Percentiles rank a stretch among this genome's conserved stretches.
phyloP scores from a whole-genome alignment of 345 rosid genomes.

The Lumnitzera racemosa region DNA sequence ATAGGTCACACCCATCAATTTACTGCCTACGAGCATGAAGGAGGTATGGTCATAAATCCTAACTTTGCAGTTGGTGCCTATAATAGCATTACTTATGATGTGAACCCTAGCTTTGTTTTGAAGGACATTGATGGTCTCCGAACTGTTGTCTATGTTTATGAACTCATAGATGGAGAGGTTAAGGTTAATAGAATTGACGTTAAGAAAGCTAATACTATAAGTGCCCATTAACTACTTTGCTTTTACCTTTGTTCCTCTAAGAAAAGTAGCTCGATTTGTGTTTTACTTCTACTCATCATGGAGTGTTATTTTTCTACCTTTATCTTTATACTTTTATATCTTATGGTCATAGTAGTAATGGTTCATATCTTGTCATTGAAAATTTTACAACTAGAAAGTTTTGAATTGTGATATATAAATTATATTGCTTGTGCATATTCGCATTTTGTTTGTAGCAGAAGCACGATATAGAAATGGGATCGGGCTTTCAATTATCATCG shows the following conservation, averaged over 20 bases:
- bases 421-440: no score
- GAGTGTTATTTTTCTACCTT: no score
- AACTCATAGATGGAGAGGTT: constrained; percentile 90
- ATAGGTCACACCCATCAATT: constrained; percentile 97
- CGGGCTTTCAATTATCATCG: no score
- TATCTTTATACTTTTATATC: no score
- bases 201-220: constrained; percentile 62
- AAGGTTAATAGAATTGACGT: constrained; percentile 95
- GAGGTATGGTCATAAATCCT: constrained; percentile 89
- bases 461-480: no score
- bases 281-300: no score
- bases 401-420: no score
- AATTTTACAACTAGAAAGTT: background rate
- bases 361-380: background rate
- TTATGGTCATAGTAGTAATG: no score
- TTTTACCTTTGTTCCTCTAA: background rate
- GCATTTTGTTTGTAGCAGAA: no score
- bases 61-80: constrained; percentile 92
- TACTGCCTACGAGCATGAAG: constrained; percentile 92
- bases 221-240: constrained; percentile 33
- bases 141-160: constrained; percentile 87
- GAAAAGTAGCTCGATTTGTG: no score
- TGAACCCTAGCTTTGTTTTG: constrained; percentile 88
- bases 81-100: constrained; percentile 81
- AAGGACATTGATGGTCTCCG: constrained; percentile 97